Evolutionary conservation across 2,329 filamentous ascomycete species (phyloP), one percentile per base, ranked within the genome.

Genomic region (Cercospora brassicicola): DNA sequence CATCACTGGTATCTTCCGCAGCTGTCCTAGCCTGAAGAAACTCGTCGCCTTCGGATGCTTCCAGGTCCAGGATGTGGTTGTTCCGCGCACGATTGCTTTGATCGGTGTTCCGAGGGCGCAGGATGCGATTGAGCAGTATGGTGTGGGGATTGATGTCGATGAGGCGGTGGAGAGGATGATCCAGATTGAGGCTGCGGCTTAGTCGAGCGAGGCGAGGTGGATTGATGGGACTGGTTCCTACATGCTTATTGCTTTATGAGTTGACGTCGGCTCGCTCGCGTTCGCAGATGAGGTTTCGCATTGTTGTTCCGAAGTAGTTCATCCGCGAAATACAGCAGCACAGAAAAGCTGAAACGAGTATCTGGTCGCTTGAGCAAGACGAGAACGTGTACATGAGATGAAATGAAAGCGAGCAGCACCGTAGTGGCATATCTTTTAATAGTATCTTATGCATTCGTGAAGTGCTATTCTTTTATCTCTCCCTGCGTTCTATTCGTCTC

Each of bases 31-130:
- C 0, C 72, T 87, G 20, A 81, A 84, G 61, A 83, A 87, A 77
- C 75, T 90, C 30, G 84, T 87, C 5, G 85, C 86, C 2, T 90
- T 90, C 78, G 87, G 85, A 4, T 90, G 88, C 76, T 89, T 89
- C 77, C 84, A 85, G 60, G 82, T 89, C 36, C 79, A 81, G 45
- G 85, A 86, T 65, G 82, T 88, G 2, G 78, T 82, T 3, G 86
- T 89, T 53, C 87, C 87, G 1, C 77, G 78, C 45, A 86, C 85
- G 13, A 84, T 90, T 64, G 85, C 87, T 8, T 77, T 90, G 64
- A 87, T 90, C 68, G 88, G 88, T 2, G 82, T 87, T 6, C 84
- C 87, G 20, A 85, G 82, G 76, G 86, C 86, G 9, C 85, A 87
- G 74, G 85, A 87, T 70, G 81, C 82, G 42, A 85, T 88, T 70